These are phyloP conservation scores for Ceratobasidium papillatum DNA, from an alignment of 1,284 basidiomycete species.

Conservation along the genomic window DNA sequence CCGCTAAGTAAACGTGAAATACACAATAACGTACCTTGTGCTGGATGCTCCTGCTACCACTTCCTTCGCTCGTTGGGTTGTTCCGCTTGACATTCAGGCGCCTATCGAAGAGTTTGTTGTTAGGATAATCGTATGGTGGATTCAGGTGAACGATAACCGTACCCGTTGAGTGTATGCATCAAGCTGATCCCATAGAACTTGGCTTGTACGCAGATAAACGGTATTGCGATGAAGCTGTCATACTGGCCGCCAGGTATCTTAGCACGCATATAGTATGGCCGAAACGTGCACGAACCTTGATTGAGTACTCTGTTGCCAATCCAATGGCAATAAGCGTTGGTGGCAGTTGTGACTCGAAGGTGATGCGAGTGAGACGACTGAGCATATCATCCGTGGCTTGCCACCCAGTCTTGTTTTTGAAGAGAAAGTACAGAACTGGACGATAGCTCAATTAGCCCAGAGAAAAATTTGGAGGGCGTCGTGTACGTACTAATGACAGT, in stretches of 20 bases:
- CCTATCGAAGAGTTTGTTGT: background rate
- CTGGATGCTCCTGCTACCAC: background rate
- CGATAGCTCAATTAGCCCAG: background rate
- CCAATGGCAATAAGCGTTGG: conserved; percentile 40
- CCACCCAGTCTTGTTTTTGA: conserved; percentile 24
- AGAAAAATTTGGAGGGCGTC: too few relatives aligned
- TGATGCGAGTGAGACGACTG: conserved; percentile 26
- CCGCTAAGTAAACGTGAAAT: background rate
- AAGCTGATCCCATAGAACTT: conserved; percentile 39
- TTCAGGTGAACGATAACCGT: background rate
- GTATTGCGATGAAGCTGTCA: conserved; percentile 33
- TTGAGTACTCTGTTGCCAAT: conserved; percentile 32
- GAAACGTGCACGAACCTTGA: conserved; percentile 6
- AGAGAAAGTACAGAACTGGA: conserved; percentile 29
- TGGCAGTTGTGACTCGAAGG: conserved; percentile 39
- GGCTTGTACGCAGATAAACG: conserved; percentile 35
- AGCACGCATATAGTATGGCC: background rate
- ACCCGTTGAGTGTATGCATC: conserved; percentile 30
- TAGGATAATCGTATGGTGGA: background rate
- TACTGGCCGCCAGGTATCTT: background rate
- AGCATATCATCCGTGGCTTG: conserved; percentile 20
- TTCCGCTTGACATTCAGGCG: conserved; percentile 4
- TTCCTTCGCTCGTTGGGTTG: conserved; percentile 9
- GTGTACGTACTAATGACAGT: conserved; percentile 33
- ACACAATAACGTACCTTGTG: conserved; percentile 2